A percentile compares a stretch with the other conserved stretches of the same genome.
Conservation (phyloP, 2,329 filamentous ascomycete species). For the Colletotrichum magnum region DNA sequence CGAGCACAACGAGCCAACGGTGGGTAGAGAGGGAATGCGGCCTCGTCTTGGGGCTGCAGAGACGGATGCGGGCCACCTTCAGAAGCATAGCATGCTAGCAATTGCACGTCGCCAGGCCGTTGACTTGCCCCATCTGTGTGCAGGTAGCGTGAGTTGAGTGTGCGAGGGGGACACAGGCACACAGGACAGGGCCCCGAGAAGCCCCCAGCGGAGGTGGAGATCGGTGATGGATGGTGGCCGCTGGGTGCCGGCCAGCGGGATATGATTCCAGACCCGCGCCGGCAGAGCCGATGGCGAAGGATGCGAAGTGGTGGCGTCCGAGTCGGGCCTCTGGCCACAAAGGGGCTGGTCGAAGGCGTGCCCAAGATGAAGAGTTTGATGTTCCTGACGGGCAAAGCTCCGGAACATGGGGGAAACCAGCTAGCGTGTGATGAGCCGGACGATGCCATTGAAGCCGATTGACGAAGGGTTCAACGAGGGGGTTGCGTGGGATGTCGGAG, state of each 20-base stretch:
- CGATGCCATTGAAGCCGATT: conserved; percentile 16
- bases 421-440: neutral
- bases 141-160: conserved; percentile 26
- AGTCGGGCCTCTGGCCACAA: conserved; percentile 9
- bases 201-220: conserved; percentile 19
- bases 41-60: conserved; percentile 24
- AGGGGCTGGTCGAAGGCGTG: neutral
- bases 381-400: conserved; percentile 1
- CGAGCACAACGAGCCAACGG: conserved; percentile 17
- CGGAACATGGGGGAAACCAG: neutral
- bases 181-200: neutral
- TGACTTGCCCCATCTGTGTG: conserved; percentile 29
- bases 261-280: conserved; percentile 36
- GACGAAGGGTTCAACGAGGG: neutral
- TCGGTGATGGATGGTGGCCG: conserved; percentile 35
- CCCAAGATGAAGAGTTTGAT: conserved; percentile 11
- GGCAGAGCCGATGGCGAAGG: conserved; percentile 32
- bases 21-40: conserved; percentile 20
- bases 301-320: conserved; percentile 31
- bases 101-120: conserved; percentile 33
- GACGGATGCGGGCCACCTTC: neutral
- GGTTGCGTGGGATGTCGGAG: neutral
- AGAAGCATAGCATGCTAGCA: neutral
- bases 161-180: conserved; percentile 20
- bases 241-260: conserved; percentile 36